These are phyloP conservation scores for Citrullus amarus DNA, from an alignment of 306 rosid species.

Conservation along the genomic window DNA sequence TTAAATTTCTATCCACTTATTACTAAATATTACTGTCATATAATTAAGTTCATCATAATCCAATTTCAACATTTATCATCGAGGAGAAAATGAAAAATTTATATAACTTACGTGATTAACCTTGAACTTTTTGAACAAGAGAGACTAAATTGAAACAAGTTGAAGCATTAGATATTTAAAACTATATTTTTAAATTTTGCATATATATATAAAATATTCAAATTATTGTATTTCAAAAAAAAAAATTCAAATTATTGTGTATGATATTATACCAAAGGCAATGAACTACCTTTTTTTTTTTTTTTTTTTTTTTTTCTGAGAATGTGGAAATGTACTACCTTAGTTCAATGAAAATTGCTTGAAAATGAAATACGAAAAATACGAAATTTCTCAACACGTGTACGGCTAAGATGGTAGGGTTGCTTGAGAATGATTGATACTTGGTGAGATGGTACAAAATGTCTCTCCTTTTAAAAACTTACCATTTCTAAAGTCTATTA, in stretches of 20 bases:
- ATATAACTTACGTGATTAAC: too few species aligned
- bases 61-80: too few species aligned
- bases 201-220: too few species aligned
- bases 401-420: slow-evolving; percentile 24
- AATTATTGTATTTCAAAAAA: too few species aligned
- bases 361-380: slow-evolving; percentile 2
- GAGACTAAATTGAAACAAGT: too few species aligned
- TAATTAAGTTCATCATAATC: too few species aligned
- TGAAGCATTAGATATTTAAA: not conserved
- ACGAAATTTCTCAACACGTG: slow-evolving; percentile 33
- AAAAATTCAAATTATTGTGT: not conserved
- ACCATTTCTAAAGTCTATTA: not conserved
- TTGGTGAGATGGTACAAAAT: not conserved
- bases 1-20: too few species aligned
- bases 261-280: not conserved
- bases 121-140: too few species aligned
- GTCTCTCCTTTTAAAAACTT: not conserved
- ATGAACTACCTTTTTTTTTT: not conserved
- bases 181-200: not conserved
- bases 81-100: too few species aligned
- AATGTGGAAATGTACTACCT: not conserved
- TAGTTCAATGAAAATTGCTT: not conserved
- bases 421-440: slow-evolving; percentile 16
- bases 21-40: too few species aligned
- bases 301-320: too few species aligned